Evolutionary conservation across 805 yeast species (phyloP), one percentile per base, ranked within the genome.

Genomic region (Wilhelminamyces savonicus): DNA sequence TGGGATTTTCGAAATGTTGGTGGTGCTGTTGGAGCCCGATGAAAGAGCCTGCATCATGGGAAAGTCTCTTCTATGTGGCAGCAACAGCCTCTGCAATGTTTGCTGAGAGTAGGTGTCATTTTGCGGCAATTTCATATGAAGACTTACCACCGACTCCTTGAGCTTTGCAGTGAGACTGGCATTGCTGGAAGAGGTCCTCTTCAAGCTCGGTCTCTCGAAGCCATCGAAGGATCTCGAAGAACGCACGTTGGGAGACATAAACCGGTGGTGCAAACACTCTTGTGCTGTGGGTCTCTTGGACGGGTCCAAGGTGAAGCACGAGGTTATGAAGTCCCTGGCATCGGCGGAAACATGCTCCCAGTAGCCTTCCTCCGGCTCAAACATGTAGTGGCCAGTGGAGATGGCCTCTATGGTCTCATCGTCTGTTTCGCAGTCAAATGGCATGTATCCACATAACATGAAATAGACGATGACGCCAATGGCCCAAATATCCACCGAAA

Each of bases 401-500:
- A 81, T 79, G 21, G 84, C 82, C 23, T 74, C 68, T 42, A 69
- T 64, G 9, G 86, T 83, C 45, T 81, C 87, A 2, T 67, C 69
- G 23, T 78, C 78, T 5, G 75, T 69, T 29, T 80, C 87, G 39
- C 87, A 74, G 43, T 81, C 88, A 50, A 81, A 81, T 1, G 90
- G 90, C 56, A 81, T 74, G 47, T 79, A 82, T 2, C 88, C 88
- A 37, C 81, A 69, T 11, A 78, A 64, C 69, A 80, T 69, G 43
- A 81, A 80, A 49, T 80, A 82, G 2, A 79, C 68, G 20, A 79
- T 59, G 3, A 81, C 86, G 2, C 88, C 90, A 16, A 81, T 60
- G 0, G 88, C 82, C 90, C 90, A 81, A 19, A 81, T 63, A 46
- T 81, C 90, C 3, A 80, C 79, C 3, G 73, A 67, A 37, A 57